Evolutionary conservation across 768 basidiomycete species (phyloP).

Genomic region (Hericium alpestre): DNA sequence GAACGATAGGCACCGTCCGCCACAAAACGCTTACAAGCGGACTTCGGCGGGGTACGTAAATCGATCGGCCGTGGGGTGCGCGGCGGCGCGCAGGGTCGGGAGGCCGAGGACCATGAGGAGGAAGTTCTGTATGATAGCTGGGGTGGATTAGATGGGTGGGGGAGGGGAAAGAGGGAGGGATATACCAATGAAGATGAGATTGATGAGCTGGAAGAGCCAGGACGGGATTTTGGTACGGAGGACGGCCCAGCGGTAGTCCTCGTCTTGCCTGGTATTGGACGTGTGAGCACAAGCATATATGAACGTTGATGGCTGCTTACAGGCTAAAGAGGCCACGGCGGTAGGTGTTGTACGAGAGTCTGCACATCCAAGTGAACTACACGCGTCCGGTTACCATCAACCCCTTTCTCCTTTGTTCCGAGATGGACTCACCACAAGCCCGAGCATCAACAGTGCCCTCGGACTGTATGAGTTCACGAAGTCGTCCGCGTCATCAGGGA

Average conservation of each 20-base stretch:
- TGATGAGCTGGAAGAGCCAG: slow-evolving; percentile 50
- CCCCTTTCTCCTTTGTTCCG: too few relatives aligned
- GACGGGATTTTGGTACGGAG: slow-evolving; percentile 50
- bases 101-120: slow-evolving; percentile 65
- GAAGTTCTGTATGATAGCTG: slow-evolving; percentile 68
- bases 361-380: slow-evolving; percentile 49
- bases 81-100: slow-evolving; percentile 45
- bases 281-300: not conserved
- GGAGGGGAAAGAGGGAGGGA: not conserved
- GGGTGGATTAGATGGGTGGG: not conserved
- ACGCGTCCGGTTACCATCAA: not conserved
- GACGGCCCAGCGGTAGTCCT: slow-evolving; percentile 88
- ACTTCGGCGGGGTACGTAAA: slow-evolving; percentile 46
- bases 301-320: slow-evolving; percentile 28
- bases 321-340: slow-evolving; percentile 70
- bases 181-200: slow-evolving; percentile 60
- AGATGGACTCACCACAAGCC: slow-evolving; percentile 37
- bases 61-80: slow-evolving; percentile 51
- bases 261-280: slow-evolving; percentile 43
- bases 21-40: too few relatives aligned
- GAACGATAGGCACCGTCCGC: too few relatives aligned
- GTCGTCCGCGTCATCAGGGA: slow-evolving; percentile 33
- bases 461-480: slow-evolving; percentile 46
- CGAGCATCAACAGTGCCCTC: slow-evolving; percentile 67
- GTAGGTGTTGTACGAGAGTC: slow-evolving; percentile 74